phyloP scores from a whole-genome alignment of 208 protist species.

The Trichomonas vaginalis region DNA sequence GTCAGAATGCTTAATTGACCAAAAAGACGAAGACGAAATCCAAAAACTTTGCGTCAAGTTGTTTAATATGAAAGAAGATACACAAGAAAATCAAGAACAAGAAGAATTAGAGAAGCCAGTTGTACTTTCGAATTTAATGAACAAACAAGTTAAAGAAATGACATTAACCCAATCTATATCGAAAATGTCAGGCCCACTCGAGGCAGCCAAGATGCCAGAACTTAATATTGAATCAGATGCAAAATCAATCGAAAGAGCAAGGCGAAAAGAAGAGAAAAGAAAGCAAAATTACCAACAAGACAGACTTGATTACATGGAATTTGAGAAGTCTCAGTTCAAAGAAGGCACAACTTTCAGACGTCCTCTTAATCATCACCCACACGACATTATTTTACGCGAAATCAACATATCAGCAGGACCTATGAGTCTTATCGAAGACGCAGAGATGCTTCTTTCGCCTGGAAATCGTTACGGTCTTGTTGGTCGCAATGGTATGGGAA shows the following conservation, averaged over 20 bases:
- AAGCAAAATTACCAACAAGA: neutral
- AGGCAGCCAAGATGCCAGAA: neutral
- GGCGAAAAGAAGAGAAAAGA: neutral
- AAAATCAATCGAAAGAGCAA: neutral
- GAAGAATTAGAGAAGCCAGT: neutral
- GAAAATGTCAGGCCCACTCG: neutral
- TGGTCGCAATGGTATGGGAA: neutral
- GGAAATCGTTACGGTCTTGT: slow-evolving; percentile 1
- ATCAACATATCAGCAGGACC: neutral
- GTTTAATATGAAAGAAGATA: neutral
- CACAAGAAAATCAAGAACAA: neutral
- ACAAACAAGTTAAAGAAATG: neutral
- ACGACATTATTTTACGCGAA: neutral
- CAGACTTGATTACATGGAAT: neutral
- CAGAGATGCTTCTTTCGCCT: neutral
- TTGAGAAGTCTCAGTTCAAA: neutral
- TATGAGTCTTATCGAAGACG: neutral
- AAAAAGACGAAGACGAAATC: neutral
- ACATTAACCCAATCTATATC: neutral
- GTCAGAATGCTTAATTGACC: neutral
- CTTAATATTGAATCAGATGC: no score
- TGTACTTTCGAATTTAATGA: neutral
- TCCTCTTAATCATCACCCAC: neutral
- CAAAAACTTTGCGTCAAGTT: neutral
- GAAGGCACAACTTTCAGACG: neutral